phyloP scores from a whole-genome alignment of 1,284 basidiomycete species.

The Rhodotorula mucilaginosa region DNA sequence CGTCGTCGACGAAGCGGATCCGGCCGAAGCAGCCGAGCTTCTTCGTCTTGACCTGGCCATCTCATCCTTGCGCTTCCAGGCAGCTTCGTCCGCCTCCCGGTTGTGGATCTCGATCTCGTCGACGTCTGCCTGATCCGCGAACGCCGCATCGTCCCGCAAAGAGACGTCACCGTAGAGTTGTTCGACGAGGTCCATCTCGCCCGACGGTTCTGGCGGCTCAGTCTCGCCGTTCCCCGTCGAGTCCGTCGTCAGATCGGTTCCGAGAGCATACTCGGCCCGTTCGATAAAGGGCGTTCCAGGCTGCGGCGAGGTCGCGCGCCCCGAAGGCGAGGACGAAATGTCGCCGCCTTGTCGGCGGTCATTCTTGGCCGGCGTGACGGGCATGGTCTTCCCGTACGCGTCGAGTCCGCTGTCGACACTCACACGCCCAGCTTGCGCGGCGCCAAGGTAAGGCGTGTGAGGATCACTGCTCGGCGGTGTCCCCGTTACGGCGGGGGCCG shows the following conservation, averaged over 20 bases:
- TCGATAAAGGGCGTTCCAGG: constrained; percentile 24
- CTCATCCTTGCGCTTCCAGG: constrained; percentile 40
- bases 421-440: constrained; percentile 1
- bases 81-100: constrained; percentile 44
- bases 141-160: constrained; percentile 70
- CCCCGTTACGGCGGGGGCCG: not conserved
- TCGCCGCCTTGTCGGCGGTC: not conserved
- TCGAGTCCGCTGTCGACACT: constrained; percentile 31
- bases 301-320: constrained; percentile 4
- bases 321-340: not conserved
- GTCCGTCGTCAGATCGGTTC: not conserved
- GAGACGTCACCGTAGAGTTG: constrained; percentile 81
- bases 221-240: not conserved
- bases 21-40: constrained; percentile 11
- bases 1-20: no score
- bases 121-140: constrained; percentile 58
- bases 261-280: constrained; percentile 27
- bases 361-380: constrained; percentile 38
- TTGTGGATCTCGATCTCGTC: constrained; percentile 42
- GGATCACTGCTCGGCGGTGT: not conserved
- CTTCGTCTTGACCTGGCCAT: constrained; percentile 4
- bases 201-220: constrained; percentile 52
- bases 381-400: not conserved
- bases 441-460: not conserved
- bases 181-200: constrained; percentile 91